Evolutionary conservation across 805 yeast species (phyloP).

Genomic region (Yamadazyma paraphyllophila): DNA sequence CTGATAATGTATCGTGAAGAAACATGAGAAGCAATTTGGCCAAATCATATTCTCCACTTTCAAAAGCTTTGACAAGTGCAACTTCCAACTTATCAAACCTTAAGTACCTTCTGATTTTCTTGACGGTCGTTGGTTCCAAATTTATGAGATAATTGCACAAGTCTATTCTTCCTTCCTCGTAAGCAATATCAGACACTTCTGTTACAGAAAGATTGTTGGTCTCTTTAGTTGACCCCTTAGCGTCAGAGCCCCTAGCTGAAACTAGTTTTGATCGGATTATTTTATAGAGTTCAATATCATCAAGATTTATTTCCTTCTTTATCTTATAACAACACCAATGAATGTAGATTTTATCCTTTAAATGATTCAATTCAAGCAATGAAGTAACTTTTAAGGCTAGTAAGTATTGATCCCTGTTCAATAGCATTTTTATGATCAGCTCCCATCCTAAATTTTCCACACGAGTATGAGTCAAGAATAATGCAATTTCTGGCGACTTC

Average conservation of each 20-base stretch:
- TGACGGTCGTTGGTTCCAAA: slow-evolving; percentile 61
- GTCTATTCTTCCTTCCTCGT: slow-evolving; percentile 74
- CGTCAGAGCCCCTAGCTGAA: slow-evolving; percentile 15
- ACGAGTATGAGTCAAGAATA: slow-evolving; percentile 63
- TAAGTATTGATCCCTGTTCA: slow-evolving; percentile 57
- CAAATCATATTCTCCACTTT: slow-evolving; percentile 59
- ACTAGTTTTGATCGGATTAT: slow-evolving; percentile 48
- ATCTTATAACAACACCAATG: slow-evolving; percentile 83
- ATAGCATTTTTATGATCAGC: slow-evolving; percentile 52
- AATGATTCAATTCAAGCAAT: slow-evolving; percentile 42
- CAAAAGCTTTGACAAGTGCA: slow-evolving; percentile 67
- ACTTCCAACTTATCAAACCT: slow-evolving; percentile 69
- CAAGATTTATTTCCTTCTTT: slow-evolving; percentile 46
- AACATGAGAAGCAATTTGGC: slow-evolving; percentile 55
- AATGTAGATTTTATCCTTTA: slow-evolving; percentile 47
- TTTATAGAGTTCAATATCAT: slow-evolving; percentile 59
- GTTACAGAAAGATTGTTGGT: slow-evolving; percentile 51
- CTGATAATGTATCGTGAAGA: slow-evolving; percentile 52
- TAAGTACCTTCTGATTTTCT: slow-evolving; percentile 58
- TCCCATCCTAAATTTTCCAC: slow-evolving; percentile 52
- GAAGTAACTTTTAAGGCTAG: slow-evolving; percentile 63
- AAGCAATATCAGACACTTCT: slow-evolving; percentile 61
- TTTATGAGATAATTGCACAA: slow-evolving; percentile 67
- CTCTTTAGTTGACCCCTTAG: background rate
- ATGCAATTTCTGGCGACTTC: slow-evolving; percentile 61